Percentiles rank a stretch among this genome's conserved stretches.
Evolutionary conservation across 306 rosid genomes (phyloP).

Genomic region (Vigna angularis): DNA sequence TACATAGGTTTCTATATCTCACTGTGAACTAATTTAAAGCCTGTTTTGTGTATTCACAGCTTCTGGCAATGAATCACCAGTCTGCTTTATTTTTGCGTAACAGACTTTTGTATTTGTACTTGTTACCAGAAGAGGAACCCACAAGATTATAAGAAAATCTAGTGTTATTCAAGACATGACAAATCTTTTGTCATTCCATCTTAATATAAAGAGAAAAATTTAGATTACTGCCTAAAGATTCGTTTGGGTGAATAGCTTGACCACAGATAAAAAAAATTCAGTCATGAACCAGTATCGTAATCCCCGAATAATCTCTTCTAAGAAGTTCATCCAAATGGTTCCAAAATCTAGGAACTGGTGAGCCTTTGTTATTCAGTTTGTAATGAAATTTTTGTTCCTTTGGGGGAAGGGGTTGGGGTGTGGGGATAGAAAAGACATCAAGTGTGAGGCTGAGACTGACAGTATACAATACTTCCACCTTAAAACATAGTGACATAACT

Average conservation of each 20-base stretch:
- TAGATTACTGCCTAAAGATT: not conserved
- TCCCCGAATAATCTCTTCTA: not conserved
- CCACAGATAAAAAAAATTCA: not conserved
- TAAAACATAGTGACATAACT: constrained; percentile 12
- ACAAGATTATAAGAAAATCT: not conserved
- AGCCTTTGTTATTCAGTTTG: constrained; percentile 12
- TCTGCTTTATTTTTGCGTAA: not conserved
- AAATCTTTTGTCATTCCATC: not conserved
- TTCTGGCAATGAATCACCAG: not conserved
- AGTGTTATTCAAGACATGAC: not conserved
- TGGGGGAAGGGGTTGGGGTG: no score
- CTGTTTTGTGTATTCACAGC: not conserved
- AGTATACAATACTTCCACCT: constrained; percentile 26
- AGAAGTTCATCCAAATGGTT: not conserved
- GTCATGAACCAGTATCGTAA: not conserved
- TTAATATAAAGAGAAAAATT: not conserved
- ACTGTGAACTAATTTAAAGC: not conserved
- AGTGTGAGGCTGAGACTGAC: not conserved
- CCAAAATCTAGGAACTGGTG: not conserved
- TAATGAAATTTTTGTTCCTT: not conserved
- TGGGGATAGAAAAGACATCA: not conserved
- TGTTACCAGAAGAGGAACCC: not conserved
- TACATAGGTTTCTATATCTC: constrained; percentile 16
- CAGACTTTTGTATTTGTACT: constrained; percentile 1
- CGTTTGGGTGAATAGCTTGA: not conserved